Conservation (phyloP, 192 early-diverging fungal genomes). For the Lunasporangiospora selenospora region DNA sequence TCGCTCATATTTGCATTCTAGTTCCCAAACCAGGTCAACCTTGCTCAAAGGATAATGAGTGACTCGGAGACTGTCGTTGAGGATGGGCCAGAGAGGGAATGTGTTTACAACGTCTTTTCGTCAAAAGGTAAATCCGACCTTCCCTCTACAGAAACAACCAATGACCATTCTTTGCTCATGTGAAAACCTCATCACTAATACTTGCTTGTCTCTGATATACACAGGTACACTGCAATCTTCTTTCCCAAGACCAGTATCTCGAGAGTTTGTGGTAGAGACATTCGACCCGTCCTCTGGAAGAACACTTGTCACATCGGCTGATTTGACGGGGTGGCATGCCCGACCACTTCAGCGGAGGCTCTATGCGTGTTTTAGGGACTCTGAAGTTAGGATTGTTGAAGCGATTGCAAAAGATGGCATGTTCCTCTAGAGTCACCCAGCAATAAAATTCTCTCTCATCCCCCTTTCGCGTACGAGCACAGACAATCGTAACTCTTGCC, state of each 20-base stretch:
- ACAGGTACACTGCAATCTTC: constrained; percentile 28
- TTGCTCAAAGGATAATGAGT: constrained; percentile 59
- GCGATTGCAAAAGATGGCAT: constrained; percentile 43
- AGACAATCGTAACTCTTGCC: too few species aligned
- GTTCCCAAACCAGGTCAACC: constrained; percentile 64
- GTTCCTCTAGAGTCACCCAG: constrained; percentile 7
- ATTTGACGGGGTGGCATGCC: constrained; percentile 12
- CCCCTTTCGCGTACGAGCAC: too few species aligned
- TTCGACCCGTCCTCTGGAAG: constrained; percentile 29
- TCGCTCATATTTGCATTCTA: constrained; percentile 9
- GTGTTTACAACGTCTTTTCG: constrained; percentile 60
- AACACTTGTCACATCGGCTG: neutral
- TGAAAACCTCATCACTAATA: too few species aligned
- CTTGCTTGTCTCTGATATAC: constrained; percentile 5
- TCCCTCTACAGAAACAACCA: too few species aligned
- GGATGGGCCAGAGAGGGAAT: constrained; percentile 61
- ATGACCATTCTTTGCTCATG: too few species aligned
- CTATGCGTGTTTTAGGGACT: constrained; percentile 18
- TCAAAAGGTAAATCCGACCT: constrained; percentile 49
- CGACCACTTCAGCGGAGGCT: constrained; percentile 14
- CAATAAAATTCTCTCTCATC: too few species aligned
- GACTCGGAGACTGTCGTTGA: constrained; percentile 46
- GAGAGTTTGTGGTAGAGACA: constrained; percentile 62
- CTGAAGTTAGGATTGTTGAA: constrained; percentile 37
- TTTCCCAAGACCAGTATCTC: constrained; percentile 55